A percentile compares a stretch with the other conserved stretches of the same genome.
phyloP scores from a whole-genome alignment of 805 yeast genomes.

The Candida anglica region DNA sequence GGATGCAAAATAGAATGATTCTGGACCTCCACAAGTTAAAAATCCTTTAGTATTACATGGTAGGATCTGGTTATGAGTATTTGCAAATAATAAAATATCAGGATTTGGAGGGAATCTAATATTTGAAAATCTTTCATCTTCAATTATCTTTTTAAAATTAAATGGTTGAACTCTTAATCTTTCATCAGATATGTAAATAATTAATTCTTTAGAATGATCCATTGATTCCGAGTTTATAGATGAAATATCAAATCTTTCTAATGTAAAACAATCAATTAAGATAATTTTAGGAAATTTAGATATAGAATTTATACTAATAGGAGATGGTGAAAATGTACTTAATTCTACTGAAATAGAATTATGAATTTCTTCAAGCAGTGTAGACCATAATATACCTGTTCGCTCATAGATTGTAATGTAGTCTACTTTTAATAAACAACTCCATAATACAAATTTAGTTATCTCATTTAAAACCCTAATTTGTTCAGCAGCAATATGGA shows the following conservation, averaged over 20 bases:
- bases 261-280: slow-evolving; percentile 9
- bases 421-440: slow-evolving; percentile 13
- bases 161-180: no score
- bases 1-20: slow-evolving; percentile 10
- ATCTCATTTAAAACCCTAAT: slow-evolving; percentile 34
- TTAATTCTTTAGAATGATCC: slow-evolving; percentile 4
- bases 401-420: slow-evolving; percentile 18
- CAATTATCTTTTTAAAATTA: no score
- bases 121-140: no score
- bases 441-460: slow-evolving; percentile 27
- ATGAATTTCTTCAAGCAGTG: no score
- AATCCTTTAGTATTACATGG: no score
- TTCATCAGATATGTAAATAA: slow-evolving; percentile 14
- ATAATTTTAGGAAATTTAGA: slow-evolving; percentile 12
- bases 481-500: slow-evolving; percentile 40
- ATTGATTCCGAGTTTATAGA: not conserved
- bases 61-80: no score
- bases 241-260: not conserved
- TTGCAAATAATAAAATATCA: slow-evolving; percentile 11
- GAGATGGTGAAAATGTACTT: slow-evolving; percentile 11
- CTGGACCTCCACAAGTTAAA: not conserved
- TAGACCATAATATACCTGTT: no score
- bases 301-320: slow-evolving; percentile 7
- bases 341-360: slow-evolving; percentile 16
- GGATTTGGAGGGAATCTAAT: slow-evolving; percentile 11